phyloP scores from a whole-genome alignment of 2,329 filamentous ascomycete genomes.

The Botrytis deweyae region DNA sequence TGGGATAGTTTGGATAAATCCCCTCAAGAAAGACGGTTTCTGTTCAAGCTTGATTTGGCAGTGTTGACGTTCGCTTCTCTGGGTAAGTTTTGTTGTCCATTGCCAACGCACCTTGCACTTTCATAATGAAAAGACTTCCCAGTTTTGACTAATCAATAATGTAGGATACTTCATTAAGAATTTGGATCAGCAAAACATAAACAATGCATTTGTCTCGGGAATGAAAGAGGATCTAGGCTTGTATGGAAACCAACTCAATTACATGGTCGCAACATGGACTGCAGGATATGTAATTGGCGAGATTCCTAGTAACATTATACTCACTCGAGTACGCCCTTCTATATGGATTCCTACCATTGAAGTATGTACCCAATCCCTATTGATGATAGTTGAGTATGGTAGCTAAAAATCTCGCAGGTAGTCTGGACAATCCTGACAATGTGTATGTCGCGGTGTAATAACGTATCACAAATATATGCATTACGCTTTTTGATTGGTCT shows the following conservation, averaged over 20 bases:
- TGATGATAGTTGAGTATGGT: not conserved
- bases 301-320: conserved; percentile 50
- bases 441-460: conserved; percentile 12
- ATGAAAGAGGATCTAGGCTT: conserved; percentile 49
- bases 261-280: conserved; percentile 25
- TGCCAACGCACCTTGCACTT: not conserved
- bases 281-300: conserved; percentile 54
- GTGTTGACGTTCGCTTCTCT: conserved; percentile 40
- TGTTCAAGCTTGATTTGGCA: conserved; percentile 50
- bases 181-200: conserved; percentile 47
- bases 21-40: conserved; percentile 47
- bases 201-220: conserved; percentile 48
- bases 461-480: conserved; percentile 41
- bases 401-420: conserved; percentile 1
- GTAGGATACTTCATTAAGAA: conserved; percentile 53
- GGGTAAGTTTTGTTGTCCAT: not conserved
- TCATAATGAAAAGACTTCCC: not conserved
- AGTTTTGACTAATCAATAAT: not conserved
- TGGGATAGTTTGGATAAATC: conserved; percentile 51
- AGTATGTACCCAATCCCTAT: not conserved
- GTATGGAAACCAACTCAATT: conserved; percentile 48
- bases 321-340: conserved; percentile 42
- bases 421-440: conserved; percentile 20
- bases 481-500: conserved; percentile 45
- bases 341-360: conserved; percentile 21